Conservation (phyloP, 257 asterid genomes). For the Leptodermis oblonga region DNA sequence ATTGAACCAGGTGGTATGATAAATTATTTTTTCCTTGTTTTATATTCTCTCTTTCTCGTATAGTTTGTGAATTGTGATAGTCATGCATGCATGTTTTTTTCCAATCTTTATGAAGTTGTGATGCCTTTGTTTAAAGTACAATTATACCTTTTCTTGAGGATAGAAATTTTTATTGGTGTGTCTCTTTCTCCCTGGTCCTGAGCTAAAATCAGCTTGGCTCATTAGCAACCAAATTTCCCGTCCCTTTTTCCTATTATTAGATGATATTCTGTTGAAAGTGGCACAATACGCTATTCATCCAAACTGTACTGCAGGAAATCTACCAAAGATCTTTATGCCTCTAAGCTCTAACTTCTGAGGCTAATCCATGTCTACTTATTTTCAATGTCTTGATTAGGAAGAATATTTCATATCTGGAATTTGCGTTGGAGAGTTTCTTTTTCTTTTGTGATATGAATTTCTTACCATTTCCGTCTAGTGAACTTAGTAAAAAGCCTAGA, state of each 20-base stretch:
- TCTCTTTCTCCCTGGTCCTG: neutral
- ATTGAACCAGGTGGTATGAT: neutral
- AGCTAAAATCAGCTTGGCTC: neutral
- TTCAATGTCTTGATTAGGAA: neutral
- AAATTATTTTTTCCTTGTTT: neutral
- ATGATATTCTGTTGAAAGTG: neutral
- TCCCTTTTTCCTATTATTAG: neutral
- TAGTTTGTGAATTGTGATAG: neutral
- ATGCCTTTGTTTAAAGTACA: neutral
- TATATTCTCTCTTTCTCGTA: neutral
- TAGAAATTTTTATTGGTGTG: neutral
- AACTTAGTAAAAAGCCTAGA: neutral
- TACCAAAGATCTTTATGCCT: neutral
- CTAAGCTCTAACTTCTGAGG: neutral
- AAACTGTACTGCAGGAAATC: neutral
- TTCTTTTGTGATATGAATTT: neutral
- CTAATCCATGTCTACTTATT: neutral
- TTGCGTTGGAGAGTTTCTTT: neutral
- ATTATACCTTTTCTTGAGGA: neutral
- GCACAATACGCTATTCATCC: neutral
- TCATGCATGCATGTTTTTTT: neutral
- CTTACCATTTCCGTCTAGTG: neutral
- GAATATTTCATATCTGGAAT: neutral
- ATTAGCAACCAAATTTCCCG: neutral
- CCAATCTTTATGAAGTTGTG: neutral